Evolutionary conservation across 2,329 filamentous ascomycete genomes (phyloP).

Genomic region (Herpotrichia juniperi): DNA sequence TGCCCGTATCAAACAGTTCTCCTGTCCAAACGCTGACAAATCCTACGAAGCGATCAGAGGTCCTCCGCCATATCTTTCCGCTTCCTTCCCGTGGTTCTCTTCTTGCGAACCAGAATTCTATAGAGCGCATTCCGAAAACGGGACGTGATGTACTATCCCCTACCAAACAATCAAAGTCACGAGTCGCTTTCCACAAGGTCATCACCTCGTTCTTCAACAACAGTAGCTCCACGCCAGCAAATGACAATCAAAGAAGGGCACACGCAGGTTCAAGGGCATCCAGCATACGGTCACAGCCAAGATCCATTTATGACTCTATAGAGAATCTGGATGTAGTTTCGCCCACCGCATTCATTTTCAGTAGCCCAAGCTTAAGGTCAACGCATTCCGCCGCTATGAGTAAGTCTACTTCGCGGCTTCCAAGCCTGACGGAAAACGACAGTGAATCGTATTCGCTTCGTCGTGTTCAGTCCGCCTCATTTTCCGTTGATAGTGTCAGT

Average conservation of each 20-base stretch:
- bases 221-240: constrained; percentile 1
- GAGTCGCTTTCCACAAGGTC: constrained; percentile 31
- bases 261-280: constrained; percentile 25
- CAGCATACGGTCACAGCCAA: constrained; percentile 22
- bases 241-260: not conserved
- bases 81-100: constrained; percentile 15
- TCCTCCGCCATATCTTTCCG: constrained; percentile 31
- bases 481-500: constrained; percentile 26
- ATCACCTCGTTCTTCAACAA: constrained; percentile 35
- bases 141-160: constrained; percentile 15
- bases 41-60: constrained; percentile 24
- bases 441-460: constrained; percentile 16
- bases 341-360: constrained; percentile 40
- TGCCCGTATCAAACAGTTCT: not conserved
- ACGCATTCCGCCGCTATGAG: constrained; percentile 23
- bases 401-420: constrained; percentile 23
- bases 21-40: not conserved
- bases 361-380: constrained; percentile 36
- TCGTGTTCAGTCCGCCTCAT: constrained; percentile 25
- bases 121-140: constrained; percentile 16
- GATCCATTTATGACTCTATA: constrained; percentile 25
- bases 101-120: constrained; percentile 5
- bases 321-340: constrained; percentile 40
- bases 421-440: constrained; percentile 22
- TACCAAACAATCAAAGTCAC: constrained; percentile 21